Base-by-base conservation (phyloP, 2,329 filamentous ascomycete species). In the Podosphaera leucotricha region DNA sequence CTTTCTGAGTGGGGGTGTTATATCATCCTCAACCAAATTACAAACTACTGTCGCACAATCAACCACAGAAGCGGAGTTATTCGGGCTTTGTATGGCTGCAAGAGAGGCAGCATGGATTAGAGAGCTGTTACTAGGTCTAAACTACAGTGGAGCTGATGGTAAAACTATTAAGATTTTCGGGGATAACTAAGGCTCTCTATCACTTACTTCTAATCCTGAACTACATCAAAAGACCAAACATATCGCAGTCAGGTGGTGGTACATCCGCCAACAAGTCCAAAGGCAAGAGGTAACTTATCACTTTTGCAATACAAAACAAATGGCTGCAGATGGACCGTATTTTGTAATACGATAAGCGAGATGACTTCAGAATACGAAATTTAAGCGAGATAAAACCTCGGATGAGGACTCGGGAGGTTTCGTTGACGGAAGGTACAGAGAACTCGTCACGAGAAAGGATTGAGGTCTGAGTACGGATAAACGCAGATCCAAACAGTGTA, bases 261-360 rank as follows among this genome's bases (percentile, higher is more conserved):
- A 41, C n/a, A 41, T 41, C 10, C 39, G 39, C 3, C 5, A 26
- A 11, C 39, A 26, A 18, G 21, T 41, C 15, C 11, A 41, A 10
- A 41, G n/a, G 2, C 4, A 41, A n/a, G 21, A 41, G n/a, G 21
- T 41, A 2, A 1, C 26, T 2, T 26, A n/a, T 18, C 10, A 26
- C 26, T 41, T 26, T 11, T 41, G 39, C 21, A 41, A 28, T 28
- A 41, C 39, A 5, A 41, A 41, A 18, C 11, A 41, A 16, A 41
- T 41, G 39, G 24, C 21, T 6, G 39, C 39, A n/a, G 39, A 41
- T 41, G 39, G 39, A n/a, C n/a, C n/a, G n/a, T n/a, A n/a, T n/a
- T n/a, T n/a, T n/a, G n/a, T n/a, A n/a, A n/a, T n/a, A n/a, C n/a
- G n/a, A n/a, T n/a, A n/a, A n/a, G n/a, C n/a, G n/a, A n/a, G n/a